Base-by-base conservation (phyloP, 2,329 filamentous ascomycete species). In the Phialophora tarda region DNA sequence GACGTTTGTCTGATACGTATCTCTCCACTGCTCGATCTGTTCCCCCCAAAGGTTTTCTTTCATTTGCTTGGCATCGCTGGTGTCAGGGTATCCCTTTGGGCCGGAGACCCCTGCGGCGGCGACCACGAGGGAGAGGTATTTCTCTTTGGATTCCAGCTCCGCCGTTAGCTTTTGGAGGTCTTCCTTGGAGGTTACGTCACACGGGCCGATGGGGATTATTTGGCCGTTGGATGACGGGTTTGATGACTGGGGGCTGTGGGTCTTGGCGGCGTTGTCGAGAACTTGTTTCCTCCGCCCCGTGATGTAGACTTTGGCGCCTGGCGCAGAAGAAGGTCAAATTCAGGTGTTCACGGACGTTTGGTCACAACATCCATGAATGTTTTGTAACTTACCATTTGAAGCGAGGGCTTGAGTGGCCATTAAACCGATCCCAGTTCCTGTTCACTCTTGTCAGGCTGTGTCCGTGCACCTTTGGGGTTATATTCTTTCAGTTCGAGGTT, bases 1-100 rank as follows among this genome's bases (percentile, higher is more conserved):
- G 7, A 92, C 90, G 71, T 93, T 91, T 26, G 89, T 89, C 69
- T 85, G 85, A 80, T 89, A 92, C 0, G 86, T 85, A 44, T 84
- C 78, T 47, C 81, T 82, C 91, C 90, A 93, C 72, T 88, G 85
- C 47, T 91, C 86, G 59, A 89, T 82, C 0, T 72, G 85, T 68
- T 89, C 84, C 62, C 91, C 84, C 80, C 91, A 93, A 7, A 81
- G 80, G 71, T 82, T 82, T 55, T 82, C 78, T 72, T 85, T 86
- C 59, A 89, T 78, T 26, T 84, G 80, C 4, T 76, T 77, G 4
- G 86, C 85, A n/a, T 84, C 80, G 8, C 79, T 75, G 34, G 81
- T 73, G 66, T 85, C 79, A 0, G 86, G 85, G 66, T 82, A 79
- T 1, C 83, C 85, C 74, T 88, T 87, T 1, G 89, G 85, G 0